Percentiles rank a stretch among this genome's conserved stretches.
phyloP scores from a whole-genome alignment of 2,329 filamentous ascomycete species.

The Pezicula rhizophila region DNA sequence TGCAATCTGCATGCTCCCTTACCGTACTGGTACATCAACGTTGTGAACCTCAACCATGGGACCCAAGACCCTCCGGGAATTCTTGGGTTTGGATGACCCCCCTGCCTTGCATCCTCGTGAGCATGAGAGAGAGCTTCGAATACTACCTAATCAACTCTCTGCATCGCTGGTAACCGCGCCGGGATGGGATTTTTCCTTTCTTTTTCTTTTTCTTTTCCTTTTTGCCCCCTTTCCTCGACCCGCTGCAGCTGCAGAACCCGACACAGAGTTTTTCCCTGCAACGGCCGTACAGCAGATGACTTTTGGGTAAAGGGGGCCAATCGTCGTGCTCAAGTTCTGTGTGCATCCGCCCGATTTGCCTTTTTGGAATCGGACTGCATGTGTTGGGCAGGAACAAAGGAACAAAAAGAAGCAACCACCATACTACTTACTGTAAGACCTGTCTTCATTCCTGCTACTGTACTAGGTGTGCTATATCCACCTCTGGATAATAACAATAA shows the following conservation, averaged over 20 bases:
- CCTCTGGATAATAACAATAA: too few relatives aligned
- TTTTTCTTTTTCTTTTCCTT: neutral
- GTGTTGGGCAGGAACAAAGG: neutral
- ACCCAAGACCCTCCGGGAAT: neutral
- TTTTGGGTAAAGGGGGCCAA: neutral
- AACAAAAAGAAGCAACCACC: neutral
- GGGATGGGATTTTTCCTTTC: too few relatives aligned
- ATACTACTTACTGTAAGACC: too few relatives aligned
- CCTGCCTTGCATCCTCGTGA: too few relatives aligned
- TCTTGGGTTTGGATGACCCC: too few relatives aligned
- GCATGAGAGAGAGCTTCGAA: too few relatives aligned
- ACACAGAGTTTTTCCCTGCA: neutral
- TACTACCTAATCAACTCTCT: too few relatives aligned
- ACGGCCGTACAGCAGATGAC: neutral
- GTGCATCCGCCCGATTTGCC: neutral
- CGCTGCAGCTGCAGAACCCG: neutral
- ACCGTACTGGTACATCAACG: neutral
- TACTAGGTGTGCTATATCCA: too few relatives aligned
- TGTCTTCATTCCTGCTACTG: too few relatives aligned
- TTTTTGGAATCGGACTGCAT: neutral
- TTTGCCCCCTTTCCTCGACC: neutral
- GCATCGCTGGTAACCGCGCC: too few relatives aligned
- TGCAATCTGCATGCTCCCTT: neutral
- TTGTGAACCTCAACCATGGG: conserved; percentile 2
- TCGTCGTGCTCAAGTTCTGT: neutral